A percentile compares a stretch with the other conserved stretches of the same genome.
phyloP scores from a whole-genome alignment of 1,139 yeast genomes.

The Suhomyces ambrosiae region DNA sequence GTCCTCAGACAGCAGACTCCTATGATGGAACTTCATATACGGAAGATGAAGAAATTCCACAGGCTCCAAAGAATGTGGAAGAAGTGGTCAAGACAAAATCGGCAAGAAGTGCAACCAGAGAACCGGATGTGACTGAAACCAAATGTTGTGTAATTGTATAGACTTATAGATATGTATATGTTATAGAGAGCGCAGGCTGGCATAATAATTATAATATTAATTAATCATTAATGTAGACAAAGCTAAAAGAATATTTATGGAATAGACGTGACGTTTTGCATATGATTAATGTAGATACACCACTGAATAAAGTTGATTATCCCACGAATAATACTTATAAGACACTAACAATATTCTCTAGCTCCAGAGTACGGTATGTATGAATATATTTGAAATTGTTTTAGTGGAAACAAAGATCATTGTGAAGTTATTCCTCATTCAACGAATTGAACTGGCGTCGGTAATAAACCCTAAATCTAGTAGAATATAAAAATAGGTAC shows the following conservation, averaged over 20 bases:
- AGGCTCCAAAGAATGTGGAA: not conserved
- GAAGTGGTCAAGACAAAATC: not conserved
- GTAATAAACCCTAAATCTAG: not conserved
- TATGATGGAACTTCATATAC: slow-evolving; percentile 3
- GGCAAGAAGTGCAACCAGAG: not conserved
- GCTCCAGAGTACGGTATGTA: too few relatives aligned
- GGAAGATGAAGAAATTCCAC: not conserved
- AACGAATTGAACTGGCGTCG: not conserved
- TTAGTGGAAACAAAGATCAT: too few relatives aligned
- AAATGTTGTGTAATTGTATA: slow-evolving; percentile 4
- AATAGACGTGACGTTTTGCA: too few relatives aligned
- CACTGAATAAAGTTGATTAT: too few relatives aligned
- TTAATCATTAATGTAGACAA: too few relatives aligned
- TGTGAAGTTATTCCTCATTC: too few relatives aligned
- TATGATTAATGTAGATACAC: too few relatives aligned
- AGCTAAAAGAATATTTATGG: too few relatives aligned
- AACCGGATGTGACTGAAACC: not conserved
- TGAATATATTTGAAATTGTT: too few relatives aligned
- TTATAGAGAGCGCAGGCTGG: not conserved
- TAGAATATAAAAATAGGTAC: too few relatives aligned
- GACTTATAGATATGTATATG: not conserved
- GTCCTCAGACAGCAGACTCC: slow-evolving; percentile 6
- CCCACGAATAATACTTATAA: too few relatives aligned
- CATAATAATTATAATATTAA: not conserved
- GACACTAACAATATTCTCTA: too few relatives aligned